phyloP scores from a whole-genome alignment of 2,329 filamentous ascomycete species.

The Fusarium humuli region DNA sequence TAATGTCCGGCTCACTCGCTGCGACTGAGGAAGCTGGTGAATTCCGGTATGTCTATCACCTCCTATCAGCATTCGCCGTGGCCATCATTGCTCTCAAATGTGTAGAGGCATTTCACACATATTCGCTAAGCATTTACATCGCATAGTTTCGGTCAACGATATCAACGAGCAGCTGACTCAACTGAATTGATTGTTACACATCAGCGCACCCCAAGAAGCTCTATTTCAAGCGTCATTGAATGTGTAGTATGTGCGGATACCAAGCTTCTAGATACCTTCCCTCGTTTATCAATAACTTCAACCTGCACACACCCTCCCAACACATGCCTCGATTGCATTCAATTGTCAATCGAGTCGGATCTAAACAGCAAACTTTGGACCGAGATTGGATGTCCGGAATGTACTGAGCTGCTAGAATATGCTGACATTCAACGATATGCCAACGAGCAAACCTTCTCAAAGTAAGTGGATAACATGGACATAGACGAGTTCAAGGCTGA shows the following conservation, averaged over 20 bases:
- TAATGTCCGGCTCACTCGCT: slow-evolving; percentile 8
- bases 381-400: slow-evolving; percentile 65
- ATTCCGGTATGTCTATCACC: slow-evolving; percentile 45
- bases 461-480: slow-evolving; percentile 46
- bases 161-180: slow-evolving; percentile 46
- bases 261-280: slow-evolving; percentile 49
- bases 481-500: slow-evolving; percentile 2
- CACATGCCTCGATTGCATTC: slow-evolving; percentile 53
- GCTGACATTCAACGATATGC: slow-evolving; percentile 60
- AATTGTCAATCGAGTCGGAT: slow-evolving; percentile 51
- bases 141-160: slow-evolving; percentile 51
- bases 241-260: slow-evolving; percentile 54
- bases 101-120: neutral
- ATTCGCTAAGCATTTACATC: slow-evolving; percentile 16
- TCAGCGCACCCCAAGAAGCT: slow-evolving; percentile 43
- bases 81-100: neutral
- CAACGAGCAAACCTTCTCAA: slow-evolving; percentile 56
- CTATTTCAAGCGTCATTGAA: slow-evolving; percentile 44
- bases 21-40: slow-evolving; percentile 46
- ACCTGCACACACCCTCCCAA: slow-evolving; percentile 50
- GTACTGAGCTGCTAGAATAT: slow-evolving; percentile 56
- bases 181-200: slow-evolving; percentile 49
- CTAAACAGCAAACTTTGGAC: slow-evolving; percentile 55
- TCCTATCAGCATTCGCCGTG: too few species aligned
- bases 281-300: slow-evolving; percentile 49